Percentiles rank a stretch among this genome's conserved stretches.
Evolutionary conservation across 805 yeast species (phyloP).

Genomic region (Grigorovia humatica): DNA sequence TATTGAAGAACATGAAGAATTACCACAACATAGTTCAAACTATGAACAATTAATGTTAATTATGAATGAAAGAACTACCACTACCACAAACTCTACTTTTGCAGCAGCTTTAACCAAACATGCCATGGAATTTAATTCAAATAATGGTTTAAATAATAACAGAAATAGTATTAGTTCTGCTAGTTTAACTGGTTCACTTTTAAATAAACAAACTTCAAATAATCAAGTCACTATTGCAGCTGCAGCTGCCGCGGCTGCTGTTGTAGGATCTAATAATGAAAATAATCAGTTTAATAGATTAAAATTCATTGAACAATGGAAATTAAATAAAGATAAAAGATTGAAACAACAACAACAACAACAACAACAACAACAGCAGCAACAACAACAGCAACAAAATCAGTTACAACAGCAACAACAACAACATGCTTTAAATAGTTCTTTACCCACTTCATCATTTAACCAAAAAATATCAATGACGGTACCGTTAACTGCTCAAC

Average conservation of each 20-base stretch:
- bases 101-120: constrained; percentile 28
- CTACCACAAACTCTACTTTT: constrained; percentile 32
- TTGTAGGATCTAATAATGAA: constrained; percentile 30
- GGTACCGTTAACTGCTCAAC: constrained; percentile 21
- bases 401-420: background rate
- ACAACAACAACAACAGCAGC: constrained; percentile 9
- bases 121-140: constrained; percentile 15
- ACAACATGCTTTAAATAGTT: constrained; percentile 1
- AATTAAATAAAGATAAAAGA: constrained; percentile 52
- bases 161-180: constrained; percentile 1
- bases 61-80: constrained; percentile 39
- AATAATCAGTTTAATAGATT: constrained; percentile 70
- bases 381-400: background rate
- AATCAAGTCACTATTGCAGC: constrained; percentile 23
- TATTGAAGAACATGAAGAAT: constrained; percentile 53
- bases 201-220: constrained; percentile 23
- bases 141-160: constrained; percentile 2
- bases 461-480: constrained; percentile 27
- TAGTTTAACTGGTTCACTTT: constrained; percentile 5
- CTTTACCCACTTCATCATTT: constrained; percentile 12
- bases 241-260: constrained; percentile 32
- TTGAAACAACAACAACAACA: constrained; percentile 29
- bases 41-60: constrained; percentile 85
- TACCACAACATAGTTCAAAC: constrained; percentile 68
- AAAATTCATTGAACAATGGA: constrained; percentile 78